These are phyloP conservation scores for Pichia nanzhaoensis DNA, from an alignment of 805 yeast genomes.

Conservation along the genomic window DNA sequence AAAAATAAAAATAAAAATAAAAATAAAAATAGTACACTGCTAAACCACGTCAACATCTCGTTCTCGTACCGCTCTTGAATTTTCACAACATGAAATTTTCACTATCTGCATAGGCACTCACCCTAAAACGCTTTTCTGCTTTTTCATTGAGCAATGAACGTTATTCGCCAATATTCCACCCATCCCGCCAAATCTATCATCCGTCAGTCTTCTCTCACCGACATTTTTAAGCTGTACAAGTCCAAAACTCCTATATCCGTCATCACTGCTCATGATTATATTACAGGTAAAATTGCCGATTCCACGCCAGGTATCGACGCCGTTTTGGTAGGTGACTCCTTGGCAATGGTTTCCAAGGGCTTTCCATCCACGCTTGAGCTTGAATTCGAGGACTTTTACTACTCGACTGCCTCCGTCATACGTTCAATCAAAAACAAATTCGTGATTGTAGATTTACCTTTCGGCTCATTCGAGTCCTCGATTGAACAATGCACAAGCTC, in stretches of 20 bases:
- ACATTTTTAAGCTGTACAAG: conserved; percentile 18
- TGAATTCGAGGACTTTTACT: conserved; percentile 71
- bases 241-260: conserved; percentile 3
- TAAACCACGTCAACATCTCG: no score
- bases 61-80: no score
- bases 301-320: conserved; percentile 61
- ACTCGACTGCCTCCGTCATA: conserved; percentile 67
- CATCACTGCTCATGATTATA: conserved; percentile 85
- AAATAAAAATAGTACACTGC: no score
- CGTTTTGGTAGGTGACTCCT: conserved; percentile 81
- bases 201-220: conserved; percentile 21
- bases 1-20: no score
- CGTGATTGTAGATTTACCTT: conserved; percentile 80
- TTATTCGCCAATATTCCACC: conserved; percentile 15
- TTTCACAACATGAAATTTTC: no score
- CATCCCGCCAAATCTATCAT: conserved; percentile 6
- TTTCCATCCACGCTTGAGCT: conserved; percentile 69
- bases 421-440: conserved; percentile 64
- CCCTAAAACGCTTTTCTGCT: no score
- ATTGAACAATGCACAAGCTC: conserved; percentile 55
- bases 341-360: conserved; percentile 89
- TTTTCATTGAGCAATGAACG: no score
- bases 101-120: no score
- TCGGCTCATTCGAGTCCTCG: conserved; percentile 73
- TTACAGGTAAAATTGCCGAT: conserved; percentile 63